Conservation (phyloP, 495 filamentous ascomycete species). For the Penicillium coprophilum region DNA sequence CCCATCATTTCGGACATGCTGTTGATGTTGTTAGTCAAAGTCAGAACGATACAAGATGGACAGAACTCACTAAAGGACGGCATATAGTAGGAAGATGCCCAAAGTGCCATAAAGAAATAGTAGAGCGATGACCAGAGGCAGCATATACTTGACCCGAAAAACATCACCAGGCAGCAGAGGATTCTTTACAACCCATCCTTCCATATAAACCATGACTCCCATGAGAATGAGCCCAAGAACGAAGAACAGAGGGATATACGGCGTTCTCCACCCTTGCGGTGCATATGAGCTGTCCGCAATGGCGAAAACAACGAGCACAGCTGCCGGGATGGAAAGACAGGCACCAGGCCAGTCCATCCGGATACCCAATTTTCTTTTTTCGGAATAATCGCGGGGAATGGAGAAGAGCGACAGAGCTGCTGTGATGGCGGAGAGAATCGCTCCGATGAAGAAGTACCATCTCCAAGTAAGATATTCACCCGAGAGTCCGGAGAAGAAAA, state of each 20-base stretch:
- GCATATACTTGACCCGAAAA: conserved; percentile 73
- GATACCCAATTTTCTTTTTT: conserved; percentile 45
- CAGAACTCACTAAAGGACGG: conserved; percentile 68
- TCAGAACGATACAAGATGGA: not conserved
- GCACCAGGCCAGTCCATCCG: conserved; percentile 74
- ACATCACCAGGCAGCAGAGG: conserved; percentile 75
- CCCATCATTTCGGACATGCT: conserved; percentile 68
- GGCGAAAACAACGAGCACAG: conserved; percentile 74
- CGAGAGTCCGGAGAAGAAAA: conserved; percentile 73
- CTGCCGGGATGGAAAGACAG: conserved; percentile 60
- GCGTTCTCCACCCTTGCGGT: conserved; percentile 66
- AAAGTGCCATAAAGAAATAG: conserved; percentile 76
- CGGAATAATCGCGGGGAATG: conserved; percentile 63
- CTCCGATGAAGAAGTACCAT: conserved; percentile 81
- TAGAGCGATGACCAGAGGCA: conserved; percentile 61
- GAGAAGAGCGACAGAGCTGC: conserved; percentile 56
- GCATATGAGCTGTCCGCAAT: conserved; percentile 74
- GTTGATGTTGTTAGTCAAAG: conserved; percentile 12
- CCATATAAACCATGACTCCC: conserved; percentile 62
- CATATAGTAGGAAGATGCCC: conserved; percentile 76
- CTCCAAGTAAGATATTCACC: conserved; percentile 65
- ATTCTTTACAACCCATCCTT: conserved; percentile 70
- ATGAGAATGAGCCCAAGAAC: conserved; percentile 58
- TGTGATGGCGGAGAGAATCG: conserved; percentile 53
- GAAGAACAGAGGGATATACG: conserved; percentile 54